phyloP scores from a whole-genome alignment of 129 eudicot species.

The Solidago caesia region DNA sequence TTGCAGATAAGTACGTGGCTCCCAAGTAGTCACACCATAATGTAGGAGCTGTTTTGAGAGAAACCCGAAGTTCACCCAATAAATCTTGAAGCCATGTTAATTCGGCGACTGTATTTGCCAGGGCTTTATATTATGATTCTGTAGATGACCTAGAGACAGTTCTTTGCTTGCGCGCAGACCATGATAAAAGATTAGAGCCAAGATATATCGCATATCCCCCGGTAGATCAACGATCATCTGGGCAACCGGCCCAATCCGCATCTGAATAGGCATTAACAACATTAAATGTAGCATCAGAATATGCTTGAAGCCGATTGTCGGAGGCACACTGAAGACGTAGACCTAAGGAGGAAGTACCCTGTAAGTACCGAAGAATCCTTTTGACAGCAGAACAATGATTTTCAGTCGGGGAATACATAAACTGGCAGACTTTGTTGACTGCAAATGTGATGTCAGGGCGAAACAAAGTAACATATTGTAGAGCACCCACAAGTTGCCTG shows the following conservation, averaged over 20 bases:
- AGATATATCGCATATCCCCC: background rate
- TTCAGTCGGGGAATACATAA: background rate
- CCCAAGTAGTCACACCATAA: background rate
- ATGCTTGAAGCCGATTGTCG: background rate
- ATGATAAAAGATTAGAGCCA: background rate
- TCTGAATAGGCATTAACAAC: background rate
- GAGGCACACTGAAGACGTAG: background rate
- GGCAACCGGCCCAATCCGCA: background rate
- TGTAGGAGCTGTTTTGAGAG: background rate
- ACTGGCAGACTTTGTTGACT: background rate
- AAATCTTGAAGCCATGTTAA: background rate
- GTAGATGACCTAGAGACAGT: background rate
- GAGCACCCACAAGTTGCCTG: background rate
- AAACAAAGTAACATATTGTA: background rate
- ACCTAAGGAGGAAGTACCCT: background rate
- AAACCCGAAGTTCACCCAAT: background rate
- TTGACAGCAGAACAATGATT: background rate
- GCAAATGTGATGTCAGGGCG: background rate
- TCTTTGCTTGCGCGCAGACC: background rate
- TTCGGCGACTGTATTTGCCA: background rate
- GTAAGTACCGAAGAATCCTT: background rate
- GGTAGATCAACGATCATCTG: background rate
- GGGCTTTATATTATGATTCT: background rate
- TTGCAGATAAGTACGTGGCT: too few relatives aligned
- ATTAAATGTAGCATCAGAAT: background rate